A percentile compares a stretch with the other conserved stretches of the same genome.
phyloP scores from a whole-genome alignment of 2,329 filamentous ascomycete species.

The Ceratocystis variospora region DNA sequence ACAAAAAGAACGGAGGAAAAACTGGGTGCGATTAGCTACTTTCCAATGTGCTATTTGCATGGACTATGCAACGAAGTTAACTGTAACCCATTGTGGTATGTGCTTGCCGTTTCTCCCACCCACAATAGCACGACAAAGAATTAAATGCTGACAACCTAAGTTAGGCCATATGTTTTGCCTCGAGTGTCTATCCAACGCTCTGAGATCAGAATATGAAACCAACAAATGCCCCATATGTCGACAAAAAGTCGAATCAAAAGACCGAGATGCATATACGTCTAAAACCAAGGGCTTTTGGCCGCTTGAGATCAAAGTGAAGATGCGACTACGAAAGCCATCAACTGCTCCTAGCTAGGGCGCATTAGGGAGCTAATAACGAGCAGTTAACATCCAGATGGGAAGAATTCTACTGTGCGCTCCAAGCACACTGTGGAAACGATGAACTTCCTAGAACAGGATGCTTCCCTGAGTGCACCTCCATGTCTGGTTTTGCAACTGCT shows the following conservation, averaged over 20 bases:
- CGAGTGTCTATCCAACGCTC: constrained; percentile 46
- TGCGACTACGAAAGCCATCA: constrained; percentile 32
- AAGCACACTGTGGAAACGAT: too few species aligned
- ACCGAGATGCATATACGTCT: constrained; percentile 29
- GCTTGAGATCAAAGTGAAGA: constrained; percentile 50
- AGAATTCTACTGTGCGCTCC: too few species aligned
- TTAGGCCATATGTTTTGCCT: constrained; percentile 50
- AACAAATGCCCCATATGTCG: constrained; percentile 52
- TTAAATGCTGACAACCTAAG: background rate
- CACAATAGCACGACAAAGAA: background rate
- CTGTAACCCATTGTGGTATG: constrained; percentile 54
- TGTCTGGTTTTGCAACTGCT: too few species aligned
- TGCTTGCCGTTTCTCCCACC: background rate
- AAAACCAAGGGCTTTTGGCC: constrained; percentile 43
- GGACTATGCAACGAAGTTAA: constrained; percentile 45
- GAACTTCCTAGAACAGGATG: too few species aligned
- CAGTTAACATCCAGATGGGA: too few species aligned
- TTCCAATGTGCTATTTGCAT: constrained; percentile 57
- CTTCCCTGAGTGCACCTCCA: too few species aligned
- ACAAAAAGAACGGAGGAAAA: constrained; percentile 34
- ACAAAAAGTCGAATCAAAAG: constrained; percentile 40
- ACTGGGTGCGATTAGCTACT: constrained; percentile 36
- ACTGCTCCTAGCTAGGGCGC: background rate
- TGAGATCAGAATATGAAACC: constrained; percentile 42
- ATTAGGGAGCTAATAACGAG: background rate